Base-by-base conservation (phyloP, 1,139 yeast genomes). In the Saccharomyces hybrid region DNA sequence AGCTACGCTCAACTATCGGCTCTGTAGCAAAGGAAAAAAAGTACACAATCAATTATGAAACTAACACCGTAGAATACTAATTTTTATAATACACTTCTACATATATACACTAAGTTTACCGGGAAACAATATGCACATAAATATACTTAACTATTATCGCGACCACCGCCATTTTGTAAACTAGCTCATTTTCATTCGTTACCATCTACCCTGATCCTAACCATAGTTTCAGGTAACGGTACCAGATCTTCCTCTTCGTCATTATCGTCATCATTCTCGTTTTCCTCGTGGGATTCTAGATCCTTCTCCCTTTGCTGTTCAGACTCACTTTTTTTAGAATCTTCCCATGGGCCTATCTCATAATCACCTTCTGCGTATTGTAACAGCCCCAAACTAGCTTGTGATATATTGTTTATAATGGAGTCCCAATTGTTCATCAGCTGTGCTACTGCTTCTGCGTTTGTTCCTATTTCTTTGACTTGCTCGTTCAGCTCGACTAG, bases 151-250 rank as follows among this genome's bases (percentile, higher is more conserved):
- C 8, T 49, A 49, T 41, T 49, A 23, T 49, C 31, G 46, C 51
- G 27, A 49, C 23, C 3, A 2, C 3, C 3, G 23, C 23, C 23
- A 3, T 20, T 3, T 20, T 20, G 23, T 20, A 20, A 3, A 20
- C 23, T 20, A 20, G 23, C 23, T 3, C 23, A 20, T 20, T 20
- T 28, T 47, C 3, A 52, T 42, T 63, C 70, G 41, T 66, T 67
- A 9, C 59, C 62, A 28, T 66, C 65, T 27, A 84, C 71, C 54
- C 80, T 75, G 41, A 87, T 78, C 51, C 96, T 74, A 3, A 88
- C 89, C 59, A 88, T 72, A 0, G 89, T 78, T 64, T 88, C 88
- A n/a, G 85, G 83, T 31, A 80, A 70, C 1, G 82, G 82, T 3
- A 74, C 69, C 83, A 34, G 71, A 71, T 27, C 51, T 6, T 48